Evolutionary conservation across 495 filamentous ascomycete species (phyloP), one percentile per base, ranked within the genome.

Genomic region (Neurospora cerealis): DNA sequence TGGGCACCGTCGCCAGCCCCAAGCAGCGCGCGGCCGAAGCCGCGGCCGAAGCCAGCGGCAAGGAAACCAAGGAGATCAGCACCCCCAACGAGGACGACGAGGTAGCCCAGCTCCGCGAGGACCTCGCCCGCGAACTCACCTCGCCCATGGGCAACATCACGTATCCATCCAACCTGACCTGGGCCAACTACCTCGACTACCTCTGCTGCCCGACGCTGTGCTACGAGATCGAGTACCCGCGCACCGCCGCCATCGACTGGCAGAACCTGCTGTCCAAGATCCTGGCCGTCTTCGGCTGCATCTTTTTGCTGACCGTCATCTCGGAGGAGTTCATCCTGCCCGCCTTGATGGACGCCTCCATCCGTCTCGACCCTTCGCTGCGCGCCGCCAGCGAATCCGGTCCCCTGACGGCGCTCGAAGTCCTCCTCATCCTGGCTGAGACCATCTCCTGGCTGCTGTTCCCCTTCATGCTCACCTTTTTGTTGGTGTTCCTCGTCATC

Each of bases 311-410:
- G 71, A 97, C 93, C 0, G 85, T 98, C 74, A 93, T 90, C 7
- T 95, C 92, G 70, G 96, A 98, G 80, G 96, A 99, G 78, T 99
- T 97, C 83, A 96, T 99, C 80, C 86, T 97, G 1, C 96, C 96
- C 0, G 93, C 97, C 17, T 86, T 98, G 73, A 86, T 86, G 71
- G 94, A 96, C 73, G 94, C 96, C 32, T 88, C 87, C 11, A 66
- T 78, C 46, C 89, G 91, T 28, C 86, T 99, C 7, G 87, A 92
- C 73, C 75, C 78, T 8, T 34, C 76, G 2, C 15, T 76, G 6
- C 73, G 76, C 6, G 72, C 76, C 7, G 75, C 70, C 41, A 75
- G 79, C 10, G 86, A 46, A 21, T 46, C n/a, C 88, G 5, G 79
- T 83, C 2, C 42, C 19, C 21, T 46, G 42, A 90, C 86, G 19